Base-by-base conservation (phyloP, 2,329 filamentous ascomycete species). In the Ascochyta koolunga region DNA sequence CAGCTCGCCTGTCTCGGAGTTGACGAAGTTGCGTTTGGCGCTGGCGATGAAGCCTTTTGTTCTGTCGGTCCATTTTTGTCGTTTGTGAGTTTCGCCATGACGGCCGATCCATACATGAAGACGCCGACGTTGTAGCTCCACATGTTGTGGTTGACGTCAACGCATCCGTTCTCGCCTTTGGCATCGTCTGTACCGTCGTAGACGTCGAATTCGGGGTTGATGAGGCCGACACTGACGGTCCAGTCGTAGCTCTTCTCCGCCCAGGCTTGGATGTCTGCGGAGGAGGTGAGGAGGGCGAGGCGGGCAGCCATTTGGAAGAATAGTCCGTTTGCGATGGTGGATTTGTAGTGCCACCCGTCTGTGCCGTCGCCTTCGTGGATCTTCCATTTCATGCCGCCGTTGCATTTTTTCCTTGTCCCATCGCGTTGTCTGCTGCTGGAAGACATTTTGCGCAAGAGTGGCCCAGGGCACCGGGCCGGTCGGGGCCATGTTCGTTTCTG, bases 251-350 rank as follows among this genome's bases (percentile, higher is more conserved):
- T 74, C 60, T 82, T 84, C 40, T 81, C 71, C 0, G 88, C 88
- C 88, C 88, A 90, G 2, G 86, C 79, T 16, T 56, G 40, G 7
- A 65, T 63, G 4, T 69, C 65, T 0, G 80, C 71, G 64, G 89
- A 86, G 9, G 82, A 82, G 0, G 86, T 89, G 40, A 82, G 83
- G 37, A 86, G 82, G 4, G 86, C 88, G 10, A 93, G 80, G 6
- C 90, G 86, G 0, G 90, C 89, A 0, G 89, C 87, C 29, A 96
- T 81, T 70, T 93, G 88, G 75, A 95, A 92, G 72, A 96, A 86
- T 4, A 86, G 85, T 16, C 89, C 90, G 71, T 93, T 93, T 50
- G 87, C 86, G 61, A 92, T 84, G 16, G 86, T 82, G 75, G 93
- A 92, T 73, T 91, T 93, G 82, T 96, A 93, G 64, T 85, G 81